A percentile compares a stretch with the other conserved stretches of the same genome.
Evolutionary conservation across 805 yeast genomes (phyloP).

Genomic region (Pichia kluyveri): DNA sequence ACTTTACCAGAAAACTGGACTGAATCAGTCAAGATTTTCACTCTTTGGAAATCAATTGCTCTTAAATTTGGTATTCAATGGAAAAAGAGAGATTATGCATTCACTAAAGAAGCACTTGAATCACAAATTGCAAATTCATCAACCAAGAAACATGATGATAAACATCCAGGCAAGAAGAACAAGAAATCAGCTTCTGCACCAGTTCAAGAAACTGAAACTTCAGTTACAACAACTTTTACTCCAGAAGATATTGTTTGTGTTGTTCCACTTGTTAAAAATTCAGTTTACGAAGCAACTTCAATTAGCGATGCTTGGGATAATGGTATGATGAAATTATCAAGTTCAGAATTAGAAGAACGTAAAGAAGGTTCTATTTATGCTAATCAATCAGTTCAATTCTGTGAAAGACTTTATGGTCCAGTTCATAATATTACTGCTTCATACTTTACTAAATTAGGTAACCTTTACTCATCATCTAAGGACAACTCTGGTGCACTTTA

Average conservation of each 20-base stretch:
- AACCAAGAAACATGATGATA: conserved; percentile 7
- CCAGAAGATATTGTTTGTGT: conserved; percentile 59
- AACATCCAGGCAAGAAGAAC: conserved; percentile 28
- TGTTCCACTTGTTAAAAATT: conserved; percentile 68
- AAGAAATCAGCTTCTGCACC: conserved; percentile 13
- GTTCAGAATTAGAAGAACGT: conserved; percentile 26
- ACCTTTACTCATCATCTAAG: conserved; percentile 5
- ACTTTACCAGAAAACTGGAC: conserved; percentile 43
- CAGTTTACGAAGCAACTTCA: conserved; percentile 54
- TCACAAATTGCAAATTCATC: conserved; percentile 13
- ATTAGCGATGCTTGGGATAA: conserved; percentile 71
- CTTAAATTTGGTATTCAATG: conserved; percentile 82
- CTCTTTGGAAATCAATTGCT: conserved; percentile 60
- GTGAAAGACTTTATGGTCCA: conserved; percentile 77
- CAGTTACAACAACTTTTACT: conserved; percentile 35
- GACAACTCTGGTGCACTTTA: conserved; percentile 12
- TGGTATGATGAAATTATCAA: conserved; percentile 32
- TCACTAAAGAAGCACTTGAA: conserved; percentile 35
- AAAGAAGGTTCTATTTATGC: conserved; percentile 56
- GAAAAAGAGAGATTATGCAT: conserved; percentile 42
- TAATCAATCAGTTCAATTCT: conserved; percentile 59
- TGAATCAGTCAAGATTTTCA: conserved; percentile 28
- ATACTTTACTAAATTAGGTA: conserved; percentile 54
- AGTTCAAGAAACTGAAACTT: conserved; percentile 2
- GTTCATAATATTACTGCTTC: conserved; percentile 74